Percentiles rank a stretch among this genome's conserved stretches.
Conservation (phyloP, 2,329 filamentous ascomycete genomes). For the Neonectria sp. region DNA sequence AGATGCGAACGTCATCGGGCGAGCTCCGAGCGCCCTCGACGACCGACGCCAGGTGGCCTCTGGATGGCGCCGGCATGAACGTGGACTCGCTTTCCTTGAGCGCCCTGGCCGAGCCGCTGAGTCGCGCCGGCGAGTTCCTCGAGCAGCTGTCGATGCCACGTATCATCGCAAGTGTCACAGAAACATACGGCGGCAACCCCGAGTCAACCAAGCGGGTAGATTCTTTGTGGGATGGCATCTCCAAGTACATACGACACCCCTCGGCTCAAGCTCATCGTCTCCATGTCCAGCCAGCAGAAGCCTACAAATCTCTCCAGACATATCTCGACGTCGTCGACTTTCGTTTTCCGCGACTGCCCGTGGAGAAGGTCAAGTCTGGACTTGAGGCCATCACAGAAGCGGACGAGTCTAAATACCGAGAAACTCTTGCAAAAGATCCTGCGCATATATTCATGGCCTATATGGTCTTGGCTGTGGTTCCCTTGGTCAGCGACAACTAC, state of each 20-base stretch:
- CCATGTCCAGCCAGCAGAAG: slow-evolving; percentile 18
- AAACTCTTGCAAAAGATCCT: slow-evolving; percentile 14
- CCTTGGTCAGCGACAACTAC: slow-evolving; percentile 30
- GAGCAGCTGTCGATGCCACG: slow-evolving; percentile 31
- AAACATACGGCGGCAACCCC: slow-evolving; percentile 35
- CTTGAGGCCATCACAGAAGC: slow-evolving; percentile 25
- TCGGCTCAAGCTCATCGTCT: slow-evolving; percentile 12
- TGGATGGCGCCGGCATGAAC: not conserved
- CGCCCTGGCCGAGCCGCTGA: slow-evolving; percentile 32
- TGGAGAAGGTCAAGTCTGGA: slow-evolving; percentile 28
- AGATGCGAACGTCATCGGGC: not conserved
- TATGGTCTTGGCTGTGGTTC: slow-evolving; percentile 30
- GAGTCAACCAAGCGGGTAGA: slow-evolving; percentile 23
- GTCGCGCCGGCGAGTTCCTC: slow-evolving; percentile 29
- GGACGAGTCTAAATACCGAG: slow-evolving; percentile 14
- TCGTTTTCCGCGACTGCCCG: slow-evolving; percentile 27
- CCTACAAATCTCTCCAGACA: slow-evolving; percentile 19
- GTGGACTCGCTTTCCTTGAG: not conserved
- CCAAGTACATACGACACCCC: slow-evolving; percentile 31
- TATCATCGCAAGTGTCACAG: slow-evolving; percentile 30
- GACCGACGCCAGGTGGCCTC: not conserved
- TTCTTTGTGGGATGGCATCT: slow-evolving; percentile 33
- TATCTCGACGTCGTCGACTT: slow-evolving; percentile 34
- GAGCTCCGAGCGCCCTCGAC: not conserved
- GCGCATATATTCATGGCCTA: slow-evolving; percentile 35